Conservation (phyloP, 148 eudicot species). For the Fagopyrum esculentum region DNA sequence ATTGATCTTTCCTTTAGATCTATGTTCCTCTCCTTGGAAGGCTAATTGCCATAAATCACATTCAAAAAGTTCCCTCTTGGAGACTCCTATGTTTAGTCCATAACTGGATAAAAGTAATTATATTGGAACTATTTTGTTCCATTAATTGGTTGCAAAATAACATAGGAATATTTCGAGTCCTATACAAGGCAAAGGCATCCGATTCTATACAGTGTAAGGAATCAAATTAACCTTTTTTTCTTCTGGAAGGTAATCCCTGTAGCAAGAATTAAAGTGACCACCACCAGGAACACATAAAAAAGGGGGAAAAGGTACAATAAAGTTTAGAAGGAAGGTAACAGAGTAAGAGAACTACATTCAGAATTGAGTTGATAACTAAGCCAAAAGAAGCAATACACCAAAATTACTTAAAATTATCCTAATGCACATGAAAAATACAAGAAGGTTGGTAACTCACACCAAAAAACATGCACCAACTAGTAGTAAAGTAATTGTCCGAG, state of each 20-base stretch:
- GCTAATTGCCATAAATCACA: neutral
- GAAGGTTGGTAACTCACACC: conserved; percentile 51
- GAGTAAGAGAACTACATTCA: neutral
- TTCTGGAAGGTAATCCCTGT: neutral
- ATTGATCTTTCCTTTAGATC: neutral
- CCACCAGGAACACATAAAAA: too few species aligned
- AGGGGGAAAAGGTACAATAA: neutral
- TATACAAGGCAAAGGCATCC: conserved; percentile 7
- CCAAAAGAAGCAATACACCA: too few species aligned
- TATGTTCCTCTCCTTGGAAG: neutral
- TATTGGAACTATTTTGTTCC: neutral
- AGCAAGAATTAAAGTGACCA: neutral
- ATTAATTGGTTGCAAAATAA: neutral
- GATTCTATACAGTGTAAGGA: neutral
- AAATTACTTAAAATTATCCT: neutral
- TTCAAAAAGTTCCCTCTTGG: neutral
- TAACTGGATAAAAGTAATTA: neutral
- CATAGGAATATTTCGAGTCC: neutral
- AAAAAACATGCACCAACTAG: conserved; percentile 88
- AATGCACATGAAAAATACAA: neutral
- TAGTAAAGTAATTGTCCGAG: conserved; percentile 81
- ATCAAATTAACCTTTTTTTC: neutral
- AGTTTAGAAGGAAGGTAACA: neutral
- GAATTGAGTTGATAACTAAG: neutral
- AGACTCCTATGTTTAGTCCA: neutral